Evolutionary conservation across 768 basidiomycete genomes (phyloP).

Genomic region (Cystoderma amianthinum): DNA sequence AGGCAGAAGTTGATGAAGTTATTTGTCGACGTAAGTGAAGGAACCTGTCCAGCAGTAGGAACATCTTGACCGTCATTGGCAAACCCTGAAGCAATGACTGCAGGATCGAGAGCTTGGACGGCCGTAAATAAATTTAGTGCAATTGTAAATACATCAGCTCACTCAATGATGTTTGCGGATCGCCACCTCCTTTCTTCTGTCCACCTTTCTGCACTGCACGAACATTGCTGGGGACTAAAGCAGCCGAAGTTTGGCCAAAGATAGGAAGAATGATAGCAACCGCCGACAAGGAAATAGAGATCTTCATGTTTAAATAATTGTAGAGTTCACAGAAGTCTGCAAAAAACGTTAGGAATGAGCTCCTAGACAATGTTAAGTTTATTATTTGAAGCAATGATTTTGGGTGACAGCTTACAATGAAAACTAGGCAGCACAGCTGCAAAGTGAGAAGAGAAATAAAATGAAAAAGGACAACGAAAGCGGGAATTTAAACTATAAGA

Average conservation of each 20-base stretch:
- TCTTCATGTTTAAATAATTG: constrained; percentile 40
- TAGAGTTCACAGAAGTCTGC: constrained; percentile 44
- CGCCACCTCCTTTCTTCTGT: constrained; percentile 8
- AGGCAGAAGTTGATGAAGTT: constrained; percentile 55
- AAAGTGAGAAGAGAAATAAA: constrained; percentile 17
- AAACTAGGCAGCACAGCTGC: constrained; percentile 50
- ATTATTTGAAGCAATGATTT: neutral
- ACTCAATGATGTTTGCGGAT: constrained; percentile 42
- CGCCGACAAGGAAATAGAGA: constrained; percentile 30
- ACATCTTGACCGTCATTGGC: constrained; percentile 41
- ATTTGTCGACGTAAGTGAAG: constrained; percentile 45
- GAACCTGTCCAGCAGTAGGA: constrained; percentile 34
- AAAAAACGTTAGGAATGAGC: constrained; percentile 23
- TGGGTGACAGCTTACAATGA: constrained; percentile 8
- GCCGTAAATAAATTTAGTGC: neutral
- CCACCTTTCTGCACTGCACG: constrained; percentile 5
- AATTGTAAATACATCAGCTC: constrained; percentile 5
- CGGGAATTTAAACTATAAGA: constrained; percentile 9
- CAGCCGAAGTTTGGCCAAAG: constrained; percentile 25
- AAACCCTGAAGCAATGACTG: constrained; percentile 41
- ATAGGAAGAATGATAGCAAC: constrained; percentile 33
- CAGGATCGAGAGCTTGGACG: constrained; percentile 43
- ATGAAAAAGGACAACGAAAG: constrained; percentile 11
- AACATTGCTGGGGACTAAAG: constrained; percentile 17
- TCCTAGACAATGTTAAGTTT: constrained; percentile 14